Evolutionary conservation across 1,139 yeast genomes (phyloP), one percentile per base, ranked within the genome.

Genomic region (Saccharomyces pastorianus): DNA sequence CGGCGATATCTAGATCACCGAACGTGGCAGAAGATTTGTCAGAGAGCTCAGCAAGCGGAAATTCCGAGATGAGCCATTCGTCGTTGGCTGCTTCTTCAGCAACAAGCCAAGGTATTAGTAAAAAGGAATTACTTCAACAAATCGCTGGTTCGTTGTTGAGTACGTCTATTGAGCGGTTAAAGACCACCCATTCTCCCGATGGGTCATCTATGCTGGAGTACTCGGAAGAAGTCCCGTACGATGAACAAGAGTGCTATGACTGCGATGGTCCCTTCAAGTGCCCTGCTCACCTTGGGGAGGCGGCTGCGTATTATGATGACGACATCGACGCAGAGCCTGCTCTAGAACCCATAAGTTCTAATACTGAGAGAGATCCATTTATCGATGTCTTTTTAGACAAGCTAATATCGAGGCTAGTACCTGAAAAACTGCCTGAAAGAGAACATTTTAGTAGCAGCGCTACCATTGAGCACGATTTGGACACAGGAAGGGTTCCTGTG

Each of bases 351-450:
- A 17, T n/a, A 38, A 38, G n/a, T 38, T 38, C 44, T 17, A 38
- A 38, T 13, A 38, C 13, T 38, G 44, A 38, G 4, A 64, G 68
- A 51, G 69, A 69, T 29, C 87, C 83, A 62, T 84, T 84, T 62
- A 73, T 82, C 54, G 90, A 84, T 64, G 71, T 76, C 46, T 70
- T 84, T 53, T 71, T 84, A 56, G 85, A 82, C 58, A 76, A 75
- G 58, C 63, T 83, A 55, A 67, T 84, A 28, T 69, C 73, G 17
- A 76, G 77, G 58, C 73, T 80, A 1, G 69, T 82, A 17, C 80
- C 84, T 1, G 73, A 71, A 28, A 78, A 76, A 31, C 61, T 76
- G 4, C 76, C 79, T 2, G 83, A 78, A 49, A 72, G 78, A 50
- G 78, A 74, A 32, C 69, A 73, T 17, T 65, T 83, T 44, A 75